These are phyloP conservation scores for Singerocomus inundabilis DNA, from an alignment of 1,284 basidiomycete species.

Conservation along the genomic window DNA sequence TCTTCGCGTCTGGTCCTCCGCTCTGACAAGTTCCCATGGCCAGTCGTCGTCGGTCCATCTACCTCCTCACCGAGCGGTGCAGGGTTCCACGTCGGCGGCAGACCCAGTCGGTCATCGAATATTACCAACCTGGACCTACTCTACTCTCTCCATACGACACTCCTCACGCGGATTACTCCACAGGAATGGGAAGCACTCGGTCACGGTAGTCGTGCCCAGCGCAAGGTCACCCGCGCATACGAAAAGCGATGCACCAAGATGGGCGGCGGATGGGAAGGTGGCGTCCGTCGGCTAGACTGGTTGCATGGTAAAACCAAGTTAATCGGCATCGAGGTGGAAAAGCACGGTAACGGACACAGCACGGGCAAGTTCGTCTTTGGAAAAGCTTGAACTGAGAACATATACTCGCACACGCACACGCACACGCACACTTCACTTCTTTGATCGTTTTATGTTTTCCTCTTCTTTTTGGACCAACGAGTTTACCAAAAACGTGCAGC, in stretches of 20 bases:
- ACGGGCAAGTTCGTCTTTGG: slow-evolving; percentile 51
- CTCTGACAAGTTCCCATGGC: slow-evolving; percentile 62
- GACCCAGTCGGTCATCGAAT: slow-evolving; percentile 31
- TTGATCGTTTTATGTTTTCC: not conserved
- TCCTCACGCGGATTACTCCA: slow-evolving; percentile 55
- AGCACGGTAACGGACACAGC: slow-evolving; percentile 39
- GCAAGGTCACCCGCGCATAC: slow-evolving; percentile 58
- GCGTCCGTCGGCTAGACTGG: slow-evolving; percentile 65
- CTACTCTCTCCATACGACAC: slow-evolving; percentile 55
- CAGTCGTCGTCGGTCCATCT: slow-evolving; percentile 45
- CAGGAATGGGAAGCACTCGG: slow-evolving; percentile 65
- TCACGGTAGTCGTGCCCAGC: slow-evolving; percentile 48
- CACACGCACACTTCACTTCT: not conserved
- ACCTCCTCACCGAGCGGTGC: slow-evolving; percentile 23
- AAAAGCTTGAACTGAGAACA: slow-evolving; percentile 33
- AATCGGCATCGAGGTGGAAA: slow-evolving; percentile 61
- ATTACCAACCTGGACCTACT: slow-evolving; percentile 66
- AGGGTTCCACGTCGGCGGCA: slow-evolving; percentile 32
- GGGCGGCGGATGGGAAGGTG: slow-evolving; percentile 66
- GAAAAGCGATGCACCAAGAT: slow-evolving; percentile 57
- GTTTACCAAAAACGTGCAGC: slow-evolving; percentile 1
- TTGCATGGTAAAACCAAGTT: slow-evolving; percentile 59
- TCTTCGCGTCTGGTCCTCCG: slow-evolving; percentile 52
- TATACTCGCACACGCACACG: not conserved
- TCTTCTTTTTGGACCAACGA: not conserved